These are phyloP conservation scores for Ogataea hybrid DNA, from an alignment of 1,139 yeast genomes.

Conservation along the genomic window DNA sequence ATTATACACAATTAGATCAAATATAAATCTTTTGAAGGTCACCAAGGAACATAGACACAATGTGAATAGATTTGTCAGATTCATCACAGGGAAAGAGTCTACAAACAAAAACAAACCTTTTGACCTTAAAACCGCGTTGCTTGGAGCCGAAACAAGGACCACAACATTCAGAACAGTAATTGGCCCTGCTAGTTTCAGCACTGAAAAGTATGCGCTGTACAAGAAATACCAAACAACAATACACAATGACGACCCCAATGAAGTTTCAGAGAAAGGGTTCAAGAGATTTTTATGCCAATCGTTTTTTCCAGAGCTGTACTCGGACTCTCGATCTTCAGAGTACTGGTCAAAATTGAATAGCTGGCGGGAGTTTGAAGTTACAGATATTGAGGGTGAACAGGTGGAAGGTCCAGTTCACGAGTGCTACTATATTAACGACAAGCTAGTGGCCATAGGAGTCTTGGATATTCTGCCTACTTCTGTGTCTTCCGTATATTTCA, in stretches of 20 bases:
- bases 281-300: slow-evolving; percentile 64
- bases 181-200: slow-evolving; percentile 52
- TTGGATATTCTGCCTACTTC: slow-evolving; percentile 76
- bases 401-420: slow-evolving; percentile 63
- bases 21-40: slow-evolving; percentile 40
- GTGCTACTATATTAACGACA: slow-evolving; percentile 63
- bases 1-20: slow-evolving; percentile 76
- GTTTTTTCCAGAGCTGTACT: slow-evolving; percentile 47
- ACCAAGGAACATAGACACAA: slow-evolving; percentile 67
- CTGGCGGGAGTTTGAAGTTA: slow-evolving; percentile 26
- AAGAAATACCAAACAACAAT: slow-evolving; percentile 65
- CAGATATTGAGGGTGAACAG: not conserved
- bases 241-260: slow-evolving; percentile 59
- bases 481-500: slow-evolving; percentile 80
- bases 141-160: slow-evolving; percentile 30
- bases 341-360: slow-evolving; percentile 30
- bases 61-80: slow-evolving; percentile 58
- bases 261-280: slow-evolving; percentile 49
- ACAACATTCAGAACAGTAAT: slow-evolving; percentile 46
- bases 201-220: slow-evolving; percentile 65
- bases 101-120: slow-evolving; percentile 23
- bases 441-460: slow-evolving; percentile 73
- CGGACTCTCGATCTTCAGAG: slow-evolving; percentile 15
- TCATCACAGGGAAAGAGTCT: slow-evolving; percentile 29
- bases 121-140: slow-evolving; percentile 36